Percentiles rank a stretch among this genome's conserved stretches.
Evolutionary conservation across 208 protist genomes (phyloP).

Genomic region (Herpetomonas samuelpessoai): DNA sequence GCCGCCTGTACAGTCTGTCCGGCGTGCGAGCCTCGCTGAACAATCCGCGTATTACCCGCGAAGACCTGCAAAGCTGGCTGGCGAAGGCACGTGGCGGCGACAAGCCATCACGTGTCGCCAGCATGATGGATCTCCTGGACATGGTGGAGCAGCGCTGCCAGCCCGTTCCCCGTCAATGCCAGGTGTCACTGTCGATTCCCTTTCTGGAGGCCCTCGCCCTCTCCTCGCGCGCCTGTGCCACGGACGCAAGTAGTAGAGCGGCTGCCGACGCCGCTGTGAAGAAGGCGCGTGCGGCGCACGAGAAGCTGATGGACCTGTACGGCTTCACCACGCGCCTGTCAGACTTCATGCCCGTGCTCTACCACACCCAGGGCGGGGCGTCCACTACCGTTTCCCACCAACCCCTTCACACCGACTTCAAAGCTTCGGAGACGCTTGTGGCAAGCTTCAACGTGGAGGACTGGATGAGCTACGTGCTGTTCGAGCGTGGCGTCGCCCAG

Average conservation of each 20-base stretch:
- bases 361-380: slow-evolving; percentile 12
- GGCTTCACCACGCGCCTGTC: slow-evolving; percentile 30
- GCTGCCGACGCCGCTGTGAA: slow-evolving; percentile 12
- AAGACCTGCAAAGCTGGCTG: neutral
- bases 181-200: slow-evolving; percentile 7
- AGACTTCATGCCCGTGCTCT: slow-evolving; percentile 47
- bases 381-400: neutral
- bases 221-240: neutral
- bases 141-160: slow-evolving; percentile 18
- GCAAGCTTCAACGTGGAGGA: slow-evolving; percentile 50
- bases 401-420: slow-evolving; percentile 1
- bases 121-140: neutral
- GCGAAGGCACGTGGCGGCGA: neutral
- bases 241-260: slow-evolving; percentile 2
- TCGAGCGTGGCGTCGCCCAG: slow-evolving; percentile 69
- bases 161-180: slow-evolving; percentile 14
- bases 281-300: slow-evolving; percentile 56
- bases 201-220: slow-evolving; percentile 9
- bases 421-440: slow-evolving; percentile 16
- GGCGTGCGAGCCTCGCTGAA: neutral
- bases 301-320: slow-evolving; percentile 58
- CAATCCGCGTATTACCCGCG: neutral
- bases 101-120: neutral
- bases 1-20: slow-evolving; percentile 30
- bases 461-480: slow-evolving; percentile 59